Evolutionary conservation across 1,284 basidiomycete genomes (phyloP).

Genomic region (Apiotrichum siamense): DNA sequence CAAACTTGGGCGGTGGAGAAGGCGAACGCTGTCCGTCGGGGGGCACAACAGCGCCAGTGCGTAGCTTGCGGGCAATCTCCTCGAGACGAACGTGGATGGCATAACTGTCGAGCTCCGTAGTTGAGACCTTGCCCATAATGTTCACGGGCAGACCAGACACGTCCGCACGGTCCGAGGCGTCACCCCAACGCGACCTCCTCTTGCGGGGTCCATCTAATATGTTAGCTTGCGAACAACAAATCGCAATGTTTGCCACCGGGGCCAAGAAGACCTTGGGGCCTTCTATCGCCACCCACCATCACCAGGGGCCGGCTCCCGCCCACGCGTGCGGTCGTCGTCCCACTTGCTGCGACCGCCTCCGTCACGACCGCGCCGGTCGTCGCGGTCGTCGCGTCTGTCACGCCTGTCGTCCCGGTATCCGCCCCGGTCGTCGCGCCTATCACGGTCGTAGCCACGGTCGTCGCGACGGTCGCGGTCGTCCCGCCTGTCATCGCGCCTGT

Average conservation of each 20-base stretch:
- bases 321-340: conserved; percentile 21
- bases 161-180: conserved; percentile 67
- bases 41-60: conserved; percentile 89
- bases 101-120: conserved; percentile 90
- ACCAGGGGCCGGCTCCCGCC: conserved; percentile 22
- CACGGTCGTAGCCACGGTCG: conserved; percentile 16
- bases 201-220: conserved; percentile 72
- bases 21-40: conserved; percentile 91
- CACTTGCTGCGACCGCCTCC: conserved; percentile 24
- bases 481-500: conserved; percentile 18
- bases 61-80: conserved; percentile 92
- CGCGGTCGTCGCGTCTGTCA: conserved; percentile 23
- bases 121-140: conserved; percentile 84
- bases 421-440: conserved; percentile 15
- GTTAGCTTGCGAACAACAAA: neutral
- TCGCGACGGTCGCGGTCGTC: conserved; percentile 24
- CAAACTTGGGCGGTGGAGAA: conserved; percentile 95
- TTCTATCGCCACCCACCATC: conserved; percentile 34
- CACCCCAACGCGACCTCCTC: conserved; percentile 91
- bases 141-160: conserved; percentile 86
- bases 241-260: conserved; percentile 47
- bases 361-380: conserved; percentile 11
- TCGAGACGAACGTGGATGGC: conserved; percentile 89
- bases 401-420: conserved; percentile 15
- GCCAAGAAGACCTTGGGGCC: too few species aligned